These are phyloP conservation scores for Chlamydomonas applanata DNA, from an alignment of 139 green algal species.

Conservation along the genomic window DNA sequence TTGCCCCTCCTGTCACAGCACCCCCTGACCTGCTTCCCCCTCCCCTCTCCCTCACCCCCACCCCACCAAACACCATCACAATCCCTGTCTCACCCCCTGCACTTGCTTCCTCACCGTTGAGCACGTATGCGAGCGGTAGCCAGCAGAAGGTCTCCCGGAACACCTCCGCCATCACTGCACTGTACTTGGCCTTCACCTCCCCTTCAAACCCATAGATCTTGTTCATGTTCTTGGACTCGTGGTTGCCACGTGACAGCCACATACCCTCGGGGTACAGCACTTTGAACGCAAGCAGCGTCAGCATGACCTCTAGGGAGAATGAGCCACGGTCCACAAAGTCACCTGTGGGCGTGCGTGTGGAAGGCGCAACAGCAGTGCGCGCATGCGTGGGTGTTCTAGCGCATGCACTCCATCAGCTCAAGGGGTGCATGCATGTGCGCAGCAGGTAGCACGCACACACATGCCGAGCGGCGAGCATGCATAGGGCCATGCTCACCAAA, in stretches of 20 bases:
- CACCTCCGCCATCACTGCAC: constrained; percentile 75
- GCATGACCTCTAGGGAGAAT: constrained; percentile 91
- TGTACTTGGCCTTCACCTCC: constrained; percentile 91
- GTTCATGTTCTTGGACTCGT: constrained; percentile 95
- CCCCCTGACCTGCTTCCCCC: background rate
- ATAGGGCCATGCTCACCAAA: no score
- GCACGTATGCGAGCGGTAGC: constrained; percentile 84
- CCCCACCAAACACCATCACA: background rate
- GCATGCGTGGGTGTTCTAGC: no score
- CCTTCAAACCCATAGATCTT: constrained; percentile 96
- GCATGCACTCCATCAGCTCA: no score
- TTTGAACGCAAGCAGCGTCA: constrained; percentile 93
- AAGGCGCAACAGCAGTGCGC: no score
- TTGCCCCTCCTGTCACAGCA: no score
- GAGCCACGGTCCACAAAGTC: constrained; percentile 97
- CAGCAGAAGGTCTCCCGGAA: constrained; percentile 91
- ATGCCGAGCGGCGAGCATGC: no score
- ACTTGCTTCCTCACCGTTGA: constrained; percentile 45
- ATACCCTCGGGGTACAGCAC: constrained; percentile 73
- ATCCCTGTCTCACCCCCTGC: background rate
- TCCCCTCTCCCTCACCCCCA: no score
- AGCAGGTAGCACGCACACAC: no score
- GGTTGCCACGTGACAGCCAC: constrained; percentile 92
- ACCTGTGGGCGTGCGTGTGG: no score
- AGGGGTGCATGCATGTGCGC: no score